Percentiles rank a stretch among this genome's conserved stretches.
Evolutionary conservation across 306 rosid species (phyloP).

Genomic region (Cucumis cinereus): DNA sequence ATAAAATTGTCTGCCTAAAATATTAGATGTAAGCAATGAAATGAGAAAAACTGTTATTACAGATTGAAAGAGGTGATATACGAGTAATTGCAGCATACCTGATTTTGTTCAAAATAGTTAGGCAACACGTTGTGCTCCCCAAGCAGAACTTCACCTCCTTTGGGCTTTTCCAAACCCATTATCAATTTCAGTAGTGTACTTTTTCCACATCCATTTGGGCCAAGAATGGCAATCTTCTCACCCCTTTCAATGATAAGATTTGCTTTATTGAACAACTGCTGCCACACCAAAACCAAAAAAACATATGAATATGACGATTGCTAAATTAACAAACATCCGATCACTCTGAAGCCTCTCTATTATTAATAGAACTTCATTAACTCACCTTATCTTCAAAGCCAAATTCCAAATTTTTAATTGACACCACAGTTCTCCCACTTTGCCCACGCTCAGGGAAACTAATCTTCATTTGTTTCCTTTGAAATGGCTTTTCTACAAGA

Average conservation of each 20-base stretch:
- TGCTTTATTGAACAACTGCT: constrained; percentile 72
- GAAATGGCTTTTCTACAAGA: constrained; percentile 79
- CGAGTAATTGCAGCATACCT: constrained; percentile 32
- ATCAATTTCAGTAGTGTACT: constrained; percentile 86
- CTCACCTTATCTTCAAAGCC: constrained; percentile 73
- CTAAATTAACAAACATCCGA: neutral
- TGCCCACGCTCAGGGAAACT: constrained; percentile 91
- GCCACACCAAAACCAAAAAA: constrained; percentile 17
- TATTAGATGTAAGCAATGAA: neutral
- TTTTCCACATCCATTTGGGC: constrained; percentile 99
- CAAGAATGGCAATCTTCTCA: constrained; percentile 88
- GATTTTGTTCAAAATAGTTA: constrained; percentile 97
- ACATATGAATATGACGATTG: neutral
- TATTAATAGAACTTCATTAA: constrained; percentile 9
- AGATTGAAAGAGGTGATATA: constrained; percentile 2
- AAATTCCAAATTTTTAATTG: constrained; percentile 57
- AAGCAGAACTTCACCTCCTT: constrained; percentile 62
- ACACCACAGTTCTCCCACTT: constrained; percentile 78
- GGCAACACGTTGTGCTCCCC: constrained; percentile 95
- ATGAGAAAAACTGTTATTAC: neutral
- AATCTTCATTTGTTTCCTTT: constrained; percentile 91
- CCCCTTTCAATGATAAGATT: constrained; percentile 85
- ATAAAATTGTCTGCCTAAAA: neutral
- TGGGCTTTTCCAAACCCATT: constrained; percentile 78
- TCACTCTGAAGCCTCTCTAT: constrained; percentile 1